Evolutionary conservation across 768 basidiomycete genomes (phyloP), one percentile per base, ranked within the genome.

Genomic region (Rhodotorula diobovata): DNA sequence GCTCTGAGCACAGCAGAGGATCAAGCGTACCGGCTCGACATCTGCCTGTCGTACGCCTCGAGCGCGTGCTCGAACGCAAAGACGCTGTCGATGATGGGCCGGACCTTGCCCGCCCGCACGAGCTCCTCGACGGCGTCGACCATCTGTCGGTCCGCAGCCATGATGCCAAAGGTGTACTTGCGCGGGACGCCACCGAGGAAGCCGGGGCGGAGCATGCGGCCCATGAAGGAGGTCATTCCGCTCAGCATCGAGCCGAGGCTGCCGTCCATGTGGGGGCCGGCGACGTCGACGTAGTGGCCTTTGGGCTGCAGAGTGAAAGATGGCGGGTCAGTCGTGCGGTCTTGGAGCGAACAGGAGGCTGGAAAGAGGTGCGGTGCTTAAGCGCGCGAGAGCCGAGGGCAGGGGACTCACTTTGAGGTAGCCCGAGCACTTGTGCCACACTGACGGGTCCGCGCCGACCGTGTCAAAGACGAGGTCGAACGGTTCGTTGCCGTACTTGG

Each of bases 401-500:
- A n/a, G n/a, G 2, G 5, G 4, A 16, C 34, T 16, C 54, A 35
- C 54, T 23, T 35, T 25, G 35, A 57, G 35, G 37, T 37, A 90
- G 10, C 81, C 79, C n/a, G 81, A 81, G 56, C 84, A 85, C 59
- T 82, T 67, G 6, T 81, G 80, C 76, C 84, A 90, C 16, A 90
- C 35, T 4, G 30, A 55, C 8, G 46, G 25, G n/a, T 51, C 48
- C n/a, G 34, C 3, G 7, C 69, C 69, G 25, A 62, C 48, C 1
- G 87, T 84, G 69, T 90, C 89, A 53, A 87, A 80, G 45, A 90
- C 81, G 55, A 85, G 81, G 56, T 88, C 81, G 73, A 85, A 89
- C 69, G 61, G 61, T 35, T 67, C 63, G 65, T 84, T 60, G 55
- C n/a, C 16, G 46, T 48, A 61, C 21, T 46, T 50, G 34, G 10